Evolutionary conservation across 345 rosid genomes (phyloP).

Genomic region (Sonneratia caseolaris): DNA sequence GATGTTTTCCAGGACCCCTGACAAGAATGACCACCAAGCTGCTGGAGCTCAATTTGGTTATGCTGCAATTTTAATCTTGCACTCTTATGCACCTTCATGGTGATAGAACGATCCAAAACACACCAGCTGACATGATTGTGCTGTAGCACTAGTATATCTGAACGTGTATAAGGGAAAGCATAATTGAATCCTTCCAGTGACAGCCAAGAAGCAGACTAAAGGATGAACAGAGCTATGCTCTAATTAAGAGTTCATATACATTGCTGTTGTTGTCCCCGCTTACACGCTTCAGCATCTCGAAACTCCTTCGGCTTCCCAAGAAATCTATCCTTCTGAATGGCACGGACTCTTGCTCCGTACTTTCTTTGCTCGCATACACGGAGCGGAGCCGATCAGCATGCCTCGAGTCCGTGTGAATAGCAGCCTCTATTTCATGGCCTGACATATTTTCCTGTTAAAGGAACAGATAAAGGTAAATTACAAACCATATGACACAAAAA

Average conservation of each 20-base stretch:
- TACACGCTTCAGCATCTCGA: conserved; percentile 77
- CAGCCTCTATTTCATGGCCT: conserved; percentile 50
- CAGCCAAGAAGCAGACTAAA: too few relatives aligned
- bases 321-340: conserved; percentile 60
- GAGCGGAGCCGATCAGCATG: conserved; percentile 75
- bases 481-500: background rate
- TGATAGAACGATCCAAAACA: too few relatives aligned
- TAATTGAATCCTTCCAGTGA: too few relatives aligned
- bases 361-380: conserved; percentile 47
- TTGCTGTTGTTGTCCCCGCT: conserved; percentile 67
- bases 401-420: conserved; percentile 80
- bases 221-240: conserved; percentile 31
- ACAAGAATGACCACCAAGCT: too few relatives aligned
- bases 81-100: too few relatives aligned
- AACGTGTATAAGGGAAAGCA: too few relatives aligned
- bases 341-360: conserved; percentile 29
- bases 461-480: background rate
- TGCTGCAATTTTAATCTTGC: too few relatives aligned
- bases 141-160: too few relatives aligned
- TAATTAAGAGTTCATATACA: conserved; percentile 68
- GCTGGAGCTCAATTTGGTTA: too few relatives aligned
- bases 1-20: too few relatives aligned
- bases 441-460: conserved; percentile 60
- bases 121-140: too few relatives aligned
- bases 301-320: conserved; percentile 66